Conservation (phyloP, 805 yeast species). For the Pichia rugopelliculosa region DNA sequence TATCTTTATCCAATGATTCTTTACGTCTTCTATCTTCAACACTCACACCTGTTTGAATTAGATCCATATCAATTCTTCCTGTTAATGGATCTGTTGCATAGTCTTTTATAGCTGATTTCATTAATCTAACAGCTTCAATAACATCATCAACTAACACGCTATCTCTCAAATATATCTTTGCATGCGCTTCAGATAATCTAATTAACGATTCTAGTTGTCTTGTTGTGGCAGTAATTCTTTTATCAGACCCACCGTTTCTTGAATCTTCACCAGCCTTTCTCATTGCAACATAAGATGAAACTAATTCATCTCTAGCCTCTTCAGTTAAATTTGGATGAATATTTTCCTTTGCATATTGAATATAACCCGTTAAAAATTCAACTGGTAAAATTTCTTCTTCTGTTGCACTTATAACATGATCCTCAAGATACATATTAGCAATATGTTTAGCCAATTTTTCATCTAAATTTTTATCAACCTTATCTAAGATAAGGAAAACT, state of each 20-base stretch:
- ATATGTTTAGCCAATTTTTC: slow-evolving; percentile 84
- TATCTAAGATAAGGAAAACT: slow-evolving; percentile 86
- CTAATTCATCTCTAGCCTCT: slow-evolving; percentile 79
- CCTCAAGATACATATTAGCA: slow-evolving; percentile 88
- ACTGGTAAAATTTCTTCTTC: slow-evolving; percentile 67
- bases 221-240: slow-evolving; percentile 94
- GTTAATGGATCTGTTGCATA: slow-evolving; percentile 97
- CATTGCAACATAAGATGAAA: slow-evolving; percentile 86
- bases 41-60: slow-evolving; percentile 93
- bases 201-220: slow-evolving; percentile 96
- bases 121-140: slow-evolving; percentile 85
- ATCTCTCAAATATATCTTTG: slow-evolving; percentile 80
- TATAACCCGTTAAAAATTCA: slow-evolving; percentile 80
- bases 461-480: slow-evolving; percentile 80
- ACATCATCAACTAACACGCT: slow-evolving; percentile 77
- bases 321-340: slow-evolving; percentile 71
- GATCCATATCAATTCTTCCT: slow-evolving; percentile 95
- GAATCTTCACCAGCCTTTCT: slow-evolving; percentile 90
- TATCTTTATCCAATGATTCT: slow-evolving; percentile 61
- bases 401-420: slow-evolving; percentile 67
- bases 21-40: slow-evolving; percentile 73
- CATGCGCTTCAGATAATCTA: slow-evolving; percentile 92
- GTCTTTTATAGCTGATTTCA: slow-evolving; percentile 90
- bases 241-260: slow-evolving; percentile 57
- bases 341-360: slow-evolving; percentile 89